phyloP scores from a whole-genome alignment of 2,329 filamentous ascomycete genomes.

The Calonectria pauciramosa region DNA sequence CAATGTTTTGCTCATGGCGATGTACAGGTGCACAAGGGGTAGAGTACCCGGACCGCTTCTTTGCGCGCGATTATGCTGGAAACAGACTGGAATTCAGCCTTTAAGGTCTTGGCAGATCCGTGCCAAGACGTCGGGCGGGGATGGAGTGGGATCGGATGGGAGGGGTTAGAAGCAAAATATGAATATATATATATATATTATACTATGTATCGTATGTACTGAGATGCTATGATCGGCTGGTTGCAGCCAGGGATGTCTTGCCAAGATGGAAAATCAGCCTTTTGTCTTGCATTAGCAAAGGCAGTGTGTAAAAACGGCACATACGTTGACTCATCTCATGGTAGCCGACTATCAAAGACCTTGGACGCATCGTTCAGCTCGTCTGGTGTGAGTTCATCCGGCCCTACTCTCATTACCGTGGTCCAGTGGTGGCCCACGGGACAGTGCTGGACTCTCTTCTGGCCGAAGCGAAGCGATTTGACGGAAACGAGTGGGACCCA shows the following conservation, averaged over 20 bases:
- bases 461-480: background rate
- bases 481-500: background rate
- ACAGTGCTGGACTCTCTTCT: background rate
- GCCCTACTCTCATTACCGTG: background rate
- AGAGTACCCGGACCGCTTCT: conserved; percentile 19
- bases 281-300: background rate
- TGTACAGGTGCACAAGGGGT: conserved; percentile 12
- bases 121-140: background rate
- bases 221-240: background rate
- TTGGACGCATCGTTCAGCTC: background rate
- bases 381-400: background rate
- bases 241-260: background rate
- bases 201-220: background rate
- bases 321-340: background rate
- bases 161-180: background rate
- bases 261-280: background rate
- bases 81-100: conserved; percentile 12
- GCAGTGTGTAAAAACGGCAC: background rate
- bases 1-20: background rate
- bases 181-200: background rate
- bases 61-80: conserved; percentile 19
- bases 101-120: background rate
- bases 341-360: background rate
- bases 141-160: background rate
- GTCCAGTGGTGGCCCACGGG: background rate